Conservation (phyloP, 2,329 filamentous ascomycete species). For the Exophiala lecanii-corni region DNA sequence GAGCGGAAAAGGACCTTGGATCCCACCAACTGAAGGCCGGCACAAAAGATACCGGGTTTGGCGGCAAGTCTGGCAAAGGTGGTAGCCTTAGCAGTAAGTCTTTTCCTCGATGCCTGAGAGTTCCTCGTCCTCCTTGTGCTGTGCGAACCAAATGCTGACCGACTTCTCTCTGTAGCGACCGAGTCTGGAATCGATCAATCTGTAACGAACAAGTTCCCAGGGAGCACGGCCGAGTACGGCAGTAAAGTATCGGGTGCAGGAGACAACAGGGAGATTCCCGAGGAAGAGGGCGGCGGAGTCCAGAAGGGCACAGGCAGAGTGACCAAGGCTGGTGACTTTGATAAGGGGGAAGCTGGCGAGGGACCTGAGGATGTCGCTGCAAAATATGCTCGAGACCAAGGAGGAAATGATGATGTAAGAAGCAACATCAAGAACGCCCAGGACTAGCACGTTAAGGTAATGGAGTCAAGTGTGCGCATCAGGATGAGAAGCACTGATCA, state of each 20-base stretch:
- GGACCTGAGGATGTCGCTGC: slow-evolving; percentile 23
- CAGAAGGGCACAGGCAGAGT: slow-evolving; percentile 29
- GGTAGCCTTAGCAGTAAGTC: slow-evolving; percentile 38
- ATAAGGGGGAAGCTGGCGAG: slow-evolving; percentile 25
- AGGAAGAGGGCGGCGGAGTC: slow-evolving; percentile 37
- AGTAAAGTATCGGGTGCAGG: slow-evolving; percentile 33
- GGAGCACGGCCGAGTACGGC: slow-evolving; percentile 36
- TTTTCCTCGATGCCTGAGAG: no score
- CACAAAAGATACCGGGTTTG: slow-evolving; percentile 31
- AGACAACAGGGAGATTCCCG: slow-evolving; percentile 37
- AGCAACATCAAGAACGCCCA: slow-evolving; percentile 15
- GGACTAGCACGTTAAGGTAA: no score
- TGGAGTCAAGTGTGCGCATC: no score
- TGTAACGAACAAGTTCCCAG: slow-evolving; percentile 36
- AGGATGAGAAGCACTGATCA: no score
- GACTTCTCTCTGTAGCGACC: slow-evolving; percentile 1
- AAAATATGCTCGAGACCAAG: slow-evolving; percentile 10
- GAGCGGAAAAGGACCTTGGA: slow-evolving; percentile 40
- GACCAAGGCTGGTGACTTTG: slow-evolving; percentile 34
- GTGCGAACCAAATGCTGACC: background rate
- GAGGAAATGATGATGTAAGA: slow-evolving; percentile 23
- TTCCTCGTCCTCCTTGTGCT: no score
- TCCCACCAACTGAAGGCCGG: slow-evolving; percentile 34
- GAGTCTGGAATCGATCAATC: slow-evolving; percentile 41
- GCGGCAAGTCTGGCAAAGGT: slow-evolving; percentile 19